phyloP scores from a whole-genome alignment of 2,329 filamentous ascomycete species.

The Fusarium virguliforme region DNA sequence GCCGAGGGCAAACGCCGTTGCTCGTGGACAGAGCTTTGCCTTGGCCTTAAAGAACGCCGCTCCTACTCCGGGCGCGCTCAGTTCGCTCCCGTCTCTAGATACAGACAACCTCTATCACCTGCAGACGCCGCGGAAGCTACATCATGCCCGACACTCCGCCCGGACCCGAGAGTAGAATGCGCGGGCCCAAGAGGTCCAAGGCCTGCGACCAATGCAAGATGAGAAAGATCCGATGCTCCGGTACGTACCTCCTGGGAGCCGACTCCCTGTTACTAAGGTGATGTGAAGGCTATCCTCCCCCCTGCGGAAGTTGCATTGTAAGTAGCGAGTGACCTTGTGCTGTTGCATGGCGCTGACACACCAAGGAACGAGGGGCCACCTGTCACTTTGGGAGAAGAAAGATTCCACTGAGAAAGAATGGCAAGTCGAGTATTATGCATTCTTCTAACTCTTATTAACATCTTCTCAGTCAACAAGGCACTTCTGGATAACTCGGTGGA shows the following conservation, averaged over 20 bases:
- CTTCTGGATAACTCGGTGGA: neutral
- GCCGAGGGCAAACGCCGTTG: slow-evolving; percentile 22
- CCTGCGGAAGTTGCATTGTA: slow-evolving; percentile 41
- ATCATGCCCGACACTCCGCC: slow-evolving; percentile 24
- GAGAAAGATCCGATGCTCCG: slow-evolving; percentile 46
- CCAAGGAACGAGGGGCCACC: slow-evolving; percentile 23
- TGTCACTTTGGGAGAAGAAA: slow-evolving; percentile 44
- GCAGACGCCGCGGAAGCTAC: slow-evolving; percentile 4
- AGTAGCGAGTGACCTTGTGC: neutral
- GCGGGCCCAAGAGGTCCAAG: slow-evolving; percentile 39
- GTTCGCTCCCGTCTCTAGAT: slow-evolving; percentile 1
- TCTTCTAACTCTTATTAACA: neutral
- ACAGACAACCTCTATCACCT: neutral
- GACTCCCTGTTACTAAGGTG: slow-evolving; percentile 1
- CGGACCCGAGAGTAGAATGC: slow-evolving; percentile 21
- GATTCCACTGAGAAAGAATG: slow-evolving; percentile 42
- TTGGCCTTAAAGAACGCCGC: slow-evolving; percentile 17
- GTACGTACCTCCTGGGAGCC: slow-evolving; percentile 12
- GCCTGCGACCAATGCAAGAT: slow-evolving; percentile 46
- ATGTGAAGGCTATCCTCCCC: slow-evolving; percentile 39
- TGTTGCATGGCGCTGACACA: neutral
- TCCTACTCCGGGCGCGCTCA: neutral
- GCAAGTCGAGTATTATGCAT: neutral
- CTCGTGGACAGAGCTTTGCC: neutral
- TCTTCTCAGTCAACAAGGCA: slow-evolving; percentile 32